phyloP scores from a whole-genome alignment of 495 filamentous ascomycete species.

The Daldinia vernicosa region DNA sequence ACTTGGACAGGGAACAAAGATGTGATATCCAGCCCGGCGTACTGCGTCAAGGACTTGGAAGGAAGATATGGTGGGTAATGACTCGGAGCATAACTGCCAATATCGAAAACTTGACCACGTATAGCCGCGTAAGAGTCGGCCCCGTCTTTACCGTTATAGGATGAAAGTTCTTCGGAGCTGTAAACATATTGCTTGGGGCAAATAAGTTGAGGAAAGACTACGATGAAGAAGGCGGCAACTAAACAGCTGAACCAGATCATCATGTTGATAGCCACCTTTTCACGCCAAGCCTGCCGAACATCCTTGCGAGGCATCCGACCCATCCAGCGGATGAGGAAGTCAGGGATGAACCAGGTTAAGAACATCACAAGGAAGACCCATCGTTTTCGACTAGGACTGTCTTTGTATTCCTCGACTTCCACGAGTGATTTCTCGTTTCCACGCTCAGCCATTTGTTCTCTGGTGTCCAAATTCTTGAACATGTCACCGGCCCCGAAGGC shows the following conservation, averaged over 20 bases:
- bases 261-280: constrained; percentile 98
- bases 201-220: constrained; percentile 85
- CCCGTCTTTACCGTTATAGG: constrained; percentile 76
- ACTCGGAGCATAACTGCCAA: constrained; percentile 73
- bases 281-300: constrained; percentile 92
- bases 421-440: constrained; percentile 89
- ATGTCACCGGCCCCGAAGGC: constrained; percentile 92
- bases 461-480: constrained; percentile 96
- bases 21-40: constrained; percentile 87
- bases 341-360: constrained; percentile 87
- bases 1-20: constrained; percentile 94
- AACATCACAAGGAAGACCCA: constrained; percentile 91
- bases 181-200: constrained; percentile 92
- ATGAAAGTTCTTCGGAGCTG: constrained; percentile 77
- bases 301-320: constrained; percentile 93
- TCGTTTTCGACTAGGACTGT: constrained; percentile 84
- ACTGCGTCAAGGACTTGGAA: constrained; percentile 71
- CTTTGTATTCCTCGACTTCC: constrained; percentile 83
- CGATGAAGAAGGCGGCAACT: constrained; percentile 84
- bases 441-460: constrained; percentile 93
- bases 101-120: constrained; percentile 88
- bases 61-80: constrained; percentile 82
- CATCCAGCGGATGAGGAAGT: constrained; percentile 79
- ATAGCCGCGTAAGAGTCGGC: constrained; percentile 74
- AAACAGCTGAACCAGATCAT: constrained; percentile 92